Percentiles rank a stretch among this genome's conserved stretches.
These are phyloP conservation scores for Voacanga thouarsii DNA, from an alignment of 257 asterid genomes.

Conservation along the genomic window DNA sequence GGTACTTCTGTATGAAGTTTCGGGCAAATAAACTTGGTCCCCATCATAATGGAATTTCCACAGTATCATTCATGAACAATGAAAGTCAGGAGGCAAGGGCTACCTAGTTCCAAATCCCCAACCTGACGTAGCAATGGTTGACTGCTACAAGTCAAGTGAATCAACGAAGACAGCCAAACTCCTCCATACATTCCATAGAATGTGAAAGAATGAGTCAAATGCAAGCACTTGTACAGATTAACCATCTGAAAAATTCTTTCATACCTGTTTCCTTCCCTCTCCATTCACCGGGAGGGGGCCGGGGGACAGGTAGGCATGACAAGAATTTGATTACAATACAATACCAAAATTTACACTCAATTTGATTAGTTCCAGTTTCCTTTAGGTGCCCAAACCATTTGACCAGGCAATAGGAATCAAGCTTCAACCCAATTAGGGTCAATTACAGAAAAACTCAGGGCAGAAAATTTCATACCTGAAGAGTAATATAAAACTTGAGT, in stretches of 20 bases:
- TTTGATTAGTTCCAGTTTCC: not conserved
- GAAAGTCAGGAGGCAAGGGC: not conserved
- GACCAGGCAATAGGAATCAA: not conserved
- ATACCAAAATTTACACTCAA: no score
- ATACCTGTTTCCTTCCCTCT: not conserved
- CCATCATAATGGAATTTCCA: not conserved
- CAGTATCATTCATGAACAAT: not conserved
- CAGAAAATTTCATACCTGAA: conserved; percentile 57
- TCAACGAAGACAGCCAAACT: no score
- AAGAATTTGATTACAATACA: not conserved
- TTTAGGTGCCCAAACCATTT: not conserved
- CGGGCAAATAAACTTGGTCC: not conserved
- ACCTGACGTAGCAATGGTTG: not conserved
- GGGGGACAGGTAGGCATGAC: no score
- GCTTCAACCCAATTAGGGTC: not conserved
- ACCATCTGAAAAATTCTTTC: not conserved
- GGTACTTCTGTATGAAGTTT: not conserved
- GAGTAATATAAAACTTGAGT: conserved; percentile 87
- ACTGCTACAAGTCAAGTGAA: no score
- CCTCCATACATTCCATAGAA: no score
- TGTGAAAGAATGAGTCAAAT: not conserved
- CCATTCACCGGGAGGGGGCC: no score
- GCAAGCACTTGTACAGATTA: not conserved
- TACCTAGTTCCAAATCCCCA: not conserved
- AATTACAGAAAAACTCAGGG: not conserved